A percentile compares a stretch with the other conserved stretches of the same genome.
Evolutionary conservation across 2,329 filamentous ascomycete genomes (phyloP).

Genomic region (Boeremia lycopersici): DNA sequence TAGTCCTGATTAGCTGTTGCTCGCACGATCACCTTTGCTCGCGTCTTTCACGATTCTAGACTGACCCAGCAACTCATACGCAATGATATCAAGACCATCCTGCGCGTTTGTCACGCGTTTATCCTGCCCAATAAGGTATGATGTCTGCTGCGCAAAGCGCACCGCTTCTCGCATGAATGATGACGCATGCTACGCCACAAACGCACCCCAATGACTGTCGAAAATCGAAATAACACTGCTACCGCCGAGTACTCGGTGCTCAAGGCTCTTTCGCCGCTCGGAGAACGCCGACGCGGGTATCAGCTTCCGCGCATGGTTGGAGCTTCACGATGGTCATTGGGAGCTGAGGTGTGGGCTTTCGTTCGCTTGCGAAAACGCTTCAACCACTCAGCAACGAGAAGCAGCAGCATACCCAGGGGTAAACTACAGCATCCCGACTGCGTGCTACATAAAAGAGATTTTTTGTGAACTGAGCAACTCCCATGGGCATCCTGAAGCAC

Average conservation of each 20-base stretch:
- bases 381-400: slow-evolving; percentile 13
- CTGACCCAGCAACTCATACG: slow-evolving; percentile 2
- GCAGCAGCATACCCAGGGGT: slow-evolving; percentile 5
- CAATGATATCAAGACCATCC: slow-evolving; percentile 2
- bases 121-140: slow-evolving; percentile 13
- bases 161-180: slow-evolving; percentile 21
- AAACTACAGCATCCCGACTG: not conserved
- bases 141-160: slow-evolving; percentile 6
- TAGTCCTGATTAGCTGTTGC: not conserved
- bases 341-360: slow-evolving; percentile 12
- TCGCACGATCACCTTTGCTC: not conserved
- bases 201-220: slow-evolving; percentile 4
- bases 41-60: not conserved
- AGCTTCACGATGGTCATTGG: slow-evolving; percentile 9
- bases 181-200: slow-evolving; percentile 16
- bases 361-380: slow-evolving; percentile 9
- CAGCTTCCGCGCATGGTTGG: slow-evolving; percentile 4
- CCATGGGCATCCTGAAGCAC: not conserved
- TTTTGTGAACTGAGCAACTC: not conserved
- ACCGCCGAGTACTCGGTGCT: slow-evolving; percentile 4
- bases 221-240: not conserved
- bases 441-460: not conserved
- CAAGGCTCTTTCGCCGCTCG: slow-evolving; percentile 5
- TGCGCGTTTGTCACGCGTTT: slow-evolving; percentile 25
- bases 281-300: slow-evolving; percentile 13